Conservation (phyloP, 2,329 filamentous ascomycete genomes). For the Alternaria dauci region DNA sequence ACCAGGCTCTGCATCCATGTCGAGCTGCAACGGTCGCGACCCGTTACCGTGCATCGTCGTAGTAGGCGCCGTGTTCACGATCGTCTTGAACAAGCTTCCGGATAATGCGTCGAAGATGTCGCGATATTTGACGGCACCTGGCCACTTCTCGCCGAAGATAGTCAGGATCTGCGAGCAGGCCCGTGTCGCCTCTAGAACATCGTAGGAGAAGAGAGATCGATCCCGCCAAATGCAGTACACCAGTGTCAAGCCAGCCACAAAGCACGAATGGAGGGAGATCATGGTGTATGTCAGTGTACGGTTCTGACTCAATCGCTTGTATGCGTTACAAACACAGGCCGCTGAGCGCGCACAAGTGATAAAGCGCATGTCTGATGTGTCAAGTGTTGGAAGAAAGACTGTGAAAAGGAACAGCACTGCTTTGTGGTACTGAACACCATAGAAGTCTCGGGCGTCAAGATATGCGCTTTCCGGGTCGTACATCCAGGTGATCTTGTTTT, state of each 20-base stretch:
- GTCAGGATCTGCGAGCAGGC: constrained; percentile 37
- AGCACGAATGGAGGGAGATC: constrained; percentile 39
- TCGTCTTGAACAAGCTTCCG: constrained; percentile 27
- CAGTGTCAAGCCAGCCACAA: constrained; percentile 36
- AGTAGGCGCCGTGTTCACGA: constrained; percentile 4
- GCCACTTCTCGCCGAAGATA: constrained; percentile 41
- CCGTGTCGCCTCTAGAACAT: constrained; percentile 37
- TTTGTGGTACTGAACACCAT: constrained; percentile 39
- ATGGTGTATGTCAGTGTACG: constrained; percentile 39
- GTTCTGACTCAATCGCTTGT: constrained; percentile 36
- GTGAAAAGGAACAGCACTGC: constrained; percentile 38
- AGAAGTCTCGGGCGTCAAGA: constrained; percentile 37
- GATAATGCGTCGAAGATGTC: constrained; percentile 40
- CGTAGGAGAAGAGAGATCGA: constrained; percentile 33
- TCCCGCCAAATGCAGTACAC: constrained; percentile 42
- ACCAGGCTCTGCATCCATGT: constrained; percentile 7
- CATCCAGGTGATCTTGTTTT: constrained; percentile 38
- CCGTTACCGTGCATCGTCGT: background rate
- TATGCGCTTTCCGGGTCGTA: constrained; percentile 36
- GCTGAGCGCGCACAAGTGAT: constrained; percentile 35
- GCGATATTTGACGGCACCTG: constrained; percentile 37
- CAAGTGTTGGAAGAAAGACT: constrained; percentile 29
- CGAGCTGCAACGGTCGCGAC: constrained; percentile 9
- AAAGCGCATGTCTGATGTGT: constrained; percentile 30
- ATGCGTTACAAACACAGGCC: constrained; percentile 34